Evolutionary conservation across 495 filamentous ascomycete genomes (phyloP).

Genomic region (Clohesyomyces aquaticus): DNA sequence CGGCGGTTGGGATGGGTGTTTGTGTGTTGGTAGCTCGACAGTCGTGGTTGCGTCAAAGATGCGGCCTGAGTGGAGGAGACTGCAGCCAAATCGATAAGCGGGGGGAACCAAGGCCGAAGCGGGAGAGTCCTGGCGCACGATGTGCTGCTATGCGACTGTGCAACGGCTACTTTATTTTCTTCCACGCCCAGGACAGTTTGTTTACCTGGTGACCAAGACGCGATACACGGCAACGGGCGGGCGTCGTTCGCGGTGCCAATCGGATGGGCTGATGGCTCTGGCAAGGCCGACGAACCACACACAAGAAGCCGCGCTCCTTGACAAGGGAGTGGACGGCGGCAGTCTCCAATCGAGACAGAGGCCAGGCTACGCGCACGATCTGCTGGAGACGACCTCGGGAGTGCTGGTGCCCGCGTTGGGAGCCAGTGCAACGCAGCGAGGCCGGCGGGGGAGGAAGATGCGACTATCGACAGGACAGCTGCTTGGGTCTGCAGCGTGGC

Average conservation of each 20-base stretch:
- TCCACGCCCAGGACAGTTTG: conserved; percentile 11
- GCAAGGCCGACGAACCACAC: conserved; percentile 35
- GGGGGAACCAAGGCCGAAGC: conserved; percentile 12
- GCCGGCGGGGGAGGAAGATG: conserved; percentile 5
- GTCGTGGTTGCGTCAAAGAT: conserved; percentile 34
- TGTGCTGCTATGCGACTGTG: conserved; percentile 26
- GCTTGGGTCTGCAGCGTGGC: not conserved
- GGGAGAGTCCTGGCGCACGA: not conserved
- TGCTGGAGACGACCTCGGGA: conserved; percentile 36
- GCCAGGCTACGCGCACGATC: conserved; percentile 16
- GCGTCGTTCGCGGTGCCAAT: conserved; percentile 29
- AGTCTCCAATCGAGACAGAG: conserved; percentile 10
- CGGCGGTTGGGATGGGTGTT: conserved; percentile 22
- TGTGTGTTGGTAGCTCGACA: conserved; percentile 24
- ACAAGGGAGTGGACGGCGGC: conserved; percentile 36
- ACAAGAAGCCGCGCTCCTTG: conserved; percentile 9
- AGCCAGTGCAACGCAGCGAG: no score
- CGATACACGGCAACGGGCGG: conserved; percentile 12
- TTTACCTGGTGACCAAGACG: conserved; percentile 36
- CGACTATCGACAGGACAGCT: not conserved
- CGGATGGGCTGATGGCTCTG: conserved; percentile 28
- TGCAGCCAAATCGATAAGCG: conserved; percentile 11
- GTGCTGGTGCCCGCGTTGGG: conserved; percentile 29
- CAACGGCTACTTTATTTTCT: conserved; percentile 10
- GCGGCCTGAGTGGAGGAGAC: conserved; percentile 31